phyloP scores from a whole-genome alignment of 2,329 filamentous ascomycete species.

The Sarocladiaceae sp. region DNA sequence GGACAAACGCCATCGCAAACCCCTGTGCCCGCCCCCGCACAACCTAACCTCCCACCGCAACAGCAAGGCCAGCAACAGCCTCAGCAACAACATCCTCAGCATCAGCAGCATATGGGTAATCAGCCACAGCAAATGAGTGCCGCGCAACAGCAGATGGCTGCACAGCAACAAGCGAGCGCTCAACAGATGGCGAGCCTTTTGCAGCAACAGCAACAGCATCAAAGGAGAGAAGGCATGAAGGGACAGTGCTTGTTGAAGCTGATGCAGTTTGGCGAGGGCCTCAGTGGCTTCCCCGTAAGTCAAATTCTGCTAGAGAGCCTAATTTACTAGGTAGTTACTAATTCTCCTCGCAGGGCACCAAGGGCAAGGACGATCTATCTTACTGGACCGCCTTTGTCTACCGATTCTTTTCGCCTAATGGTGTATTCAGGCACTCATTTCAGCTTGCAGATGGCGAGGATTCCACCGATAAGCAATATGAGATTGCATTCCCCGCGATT shows the following conservation, averaged over 20 bases:
- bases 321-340: background rate
- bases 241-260: constrained; percentile 55
- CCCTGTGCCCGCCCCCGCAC: constrained; percentile 33
- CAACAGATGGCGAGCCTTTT: constrained; percentile 33
- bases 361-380: constrained; percentile 61
- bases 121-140: constrained; percentile 27
- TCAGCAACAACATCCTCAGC: constrained; percentile 27
- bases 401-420: constrained; percentile 74
- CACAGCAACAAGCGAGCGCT: too few relatives aligned
- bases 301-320: background rate
- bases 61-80: constrained; percentile 32
- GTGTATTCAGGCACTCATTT: constrained; percentile 72
- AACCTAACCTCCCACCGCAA: constrained; percentile 33
- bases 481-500: constrained; percentile 76
- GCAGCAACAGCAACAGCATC: constrained; percentile 47
- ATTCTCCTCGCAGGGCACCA: constrained; percentile 39
- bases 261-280: constrained; percentile 58
- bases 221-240: constrained; percentile 48
- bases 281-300: constrained; percentile 53
- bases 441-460: constrained; percentile 53
- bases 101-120: constrained; percentile 22
- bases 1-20: constrained; percentile 47
- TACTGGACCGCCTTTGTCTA: constrained; percentile 80
- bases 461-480: constrained; percentile 70
- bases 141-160: constrained; percentile 27